Evolutionary conservation across 306 rosid species (phyloP).

Genomic region (Corylus avellana): DNA sequence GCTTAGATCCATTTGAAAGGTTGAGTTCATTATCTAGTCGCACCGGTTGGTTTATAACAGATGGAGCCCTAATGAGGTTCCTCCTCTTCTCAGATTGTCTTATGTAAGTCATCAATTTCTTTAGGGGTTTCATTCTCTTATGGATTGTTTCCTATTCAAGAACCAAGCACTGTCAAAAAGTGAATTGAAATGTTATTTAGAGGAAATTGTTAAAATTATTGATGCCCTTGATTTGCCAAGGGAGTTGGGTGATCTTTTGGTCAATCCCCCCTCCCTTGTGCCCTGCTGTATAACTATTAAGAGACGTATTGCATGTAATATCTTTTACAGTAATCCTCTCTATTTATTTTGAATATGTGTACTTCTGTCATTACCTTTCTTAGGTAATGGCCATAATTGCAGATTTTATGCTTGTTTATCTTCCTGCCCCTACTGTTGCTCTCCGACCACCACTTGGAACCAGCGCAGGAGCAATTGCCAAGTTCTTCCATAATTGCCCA

Average conservation of each 20-base stretch:
- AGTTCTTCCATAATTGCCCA: slow-evolving; percentile 91
- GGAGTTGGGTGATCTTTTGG: background rate
- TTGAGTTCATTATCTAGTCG: background rate
- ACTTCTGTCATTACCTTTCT: slow-evolving; percentile 8
- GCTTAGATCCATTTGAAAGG: background rate
- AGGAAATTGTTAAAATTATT: background rate
- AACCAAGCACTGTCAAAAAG: background rate
- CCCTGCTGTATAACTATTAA: background rate
- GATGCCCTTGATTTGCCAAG: background rate
- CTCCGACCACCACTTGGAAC: slow-evolving; percentile 69
- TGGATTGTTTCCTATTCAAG: background rate
- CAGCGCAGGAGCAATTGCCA: slow-evolving; percentile 70
- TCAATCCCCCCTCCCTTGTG: background rate
- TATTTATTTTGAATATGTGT: slow-evolving; percentile 8
- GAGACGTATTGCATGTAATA: background rate
- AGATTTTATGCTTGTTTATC: slow-evolving; percentile 96
- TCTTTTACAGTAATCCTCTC: slow-evolving; percentile 11
- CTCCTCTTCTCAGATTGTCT: slow-evolving; percentile 4
- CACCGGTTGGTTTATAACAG: background rate
- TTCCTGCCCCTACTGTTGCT: slow-evolving; percentile 87
- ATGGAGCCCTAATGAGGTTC: background rate
- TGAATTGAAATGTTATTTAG: background rate
- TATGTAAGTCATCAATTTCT: background rate
- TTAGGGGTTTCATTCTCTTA: background rate
- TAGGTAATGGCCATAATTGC: slow-evolving; percentile 94